phyloP scores from a whole-genome alignment of 495 filamentous ascomycete genomes.

The Parmelia sp. region DNA sequence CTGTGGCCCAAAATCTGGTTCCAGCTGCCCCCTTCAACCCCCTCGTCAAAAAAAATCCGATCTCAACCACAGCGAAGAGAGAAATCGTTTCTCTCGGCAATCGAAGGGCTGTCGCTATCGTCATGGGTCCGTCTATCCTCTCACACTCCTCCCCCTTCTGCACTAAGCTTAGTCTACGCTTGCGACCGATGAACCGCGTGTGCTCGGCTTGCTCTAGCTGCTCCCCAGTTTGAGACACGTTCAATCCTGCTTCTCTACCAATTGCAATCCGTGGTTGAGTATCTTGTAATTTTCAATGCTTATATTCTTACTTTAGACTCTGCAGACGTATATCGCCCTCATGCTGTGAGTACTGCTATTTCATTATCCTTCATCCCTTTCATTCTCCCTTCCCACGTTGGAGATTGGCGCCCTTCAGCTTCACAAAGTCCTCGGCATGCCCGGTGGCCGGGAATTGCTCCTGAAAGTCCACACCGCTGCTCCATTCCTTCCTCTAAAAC shows the following conservation, averaged over 20 bases:
- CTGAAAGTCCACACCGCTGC: constrained; percentile 14
- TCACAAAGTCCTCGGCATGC: constrained; percentile 1
- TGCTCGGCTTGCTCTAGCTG: constrained; percentile 21
- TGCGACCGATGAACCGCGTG: constrained; percentile 20
- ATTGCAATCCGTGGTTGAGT: constrained; percentile 19
- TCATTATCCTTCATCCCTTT: constrained; percentile 5
- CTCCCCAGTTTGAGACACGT: constrained; percentile 13
- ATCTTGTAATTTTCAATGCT: constrained; percentile 23
- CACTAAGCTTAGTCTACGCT: constrained; percentile 25
- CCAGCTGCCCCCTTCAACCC: constrained; percentile 20
- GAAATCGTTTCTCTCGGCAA: constrained; percentile 20
- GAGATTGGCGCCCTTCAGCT: constrained; percentile 10
- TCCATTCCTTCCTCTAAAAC: constrained; percentile 18
- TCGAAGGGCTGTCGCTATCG: constrained; percentile 19
- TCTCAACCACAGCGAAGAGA: constrained; percentile 23
- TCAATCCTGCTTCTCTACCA: constrained; percentile 22
- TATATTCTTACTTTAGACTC: constrained; percentile 30
- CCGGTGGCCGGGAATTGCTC: background rate
- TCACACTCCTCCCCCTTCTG: constrained; percentile 17
- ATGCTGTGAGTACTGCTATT: constrained; percentile 42
- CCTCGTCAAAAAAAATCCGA: constrained; percentile 19
- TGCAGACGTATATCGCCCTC: constrained; percentile 53
- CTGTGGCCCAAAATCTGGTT: constrained; percentile 19
- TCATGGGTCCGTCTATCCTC: constrained; percentile 29
- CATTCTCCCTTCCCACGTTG: constrained; percentile 13